These are phyloP conservation scores for Prunus fruticosa DNA, from an alignment of 306 rosid genomes.

Conservation along the genomic window DNA sequence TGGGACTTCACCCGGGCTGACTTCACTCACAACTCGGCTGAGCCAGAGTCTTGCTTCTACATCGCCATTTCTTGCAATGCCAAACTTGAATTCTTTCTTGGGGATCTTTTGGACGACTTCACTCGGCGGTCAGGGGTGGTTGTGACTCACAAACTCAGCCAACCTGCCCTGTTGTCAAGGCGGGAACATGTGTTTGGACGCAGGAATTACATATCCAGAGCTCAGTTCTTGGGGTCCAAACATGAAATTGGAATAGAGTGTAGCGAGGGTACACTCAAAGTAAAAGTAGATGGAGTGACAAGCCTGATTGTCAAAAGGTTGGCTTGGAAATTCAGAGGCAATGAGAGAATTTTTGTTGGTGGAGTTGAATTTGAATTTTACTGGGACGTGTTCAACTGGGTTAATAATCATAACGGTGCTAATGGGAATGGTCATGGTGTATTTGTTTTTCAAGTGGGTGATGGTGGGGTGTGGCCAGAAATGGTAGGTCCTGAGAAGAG, in stretches of 20 bases:
- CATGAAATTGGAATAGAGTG: conserved; percentile 70
- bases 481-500: conserved; percentile 69
- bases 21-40: conserved; percentile 47
- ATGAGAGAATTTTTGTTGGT: conserved; percentile 57
- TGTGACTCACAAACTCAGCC: background rate
- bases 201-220: conserved; percentile 45
- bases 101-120: conserved; percentile 50
- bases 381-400: conserved; percentile 83
- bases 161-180: conserved; percentile 50
- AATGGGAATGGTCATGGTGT: conserved; percentile 55
- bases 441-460: conserved; percentile 75
- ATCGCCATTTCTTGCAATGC: conserved; percentile 46
- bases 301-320: conserved; percentile 59
- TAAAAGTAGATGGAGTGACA: conserved; percentile 55
- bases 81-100: conserved; percentile 54
- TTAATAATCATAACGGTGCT: conserved; percentile 26
- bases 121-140: conserved; percentile 28
- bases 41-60: conserved; percentile 67
- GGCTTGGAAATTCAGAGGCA: conserved; percentile 90
- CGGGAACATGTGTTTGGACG: conserved; percentile 73
- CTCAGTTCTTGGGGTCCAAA: conserved; percentile 61
- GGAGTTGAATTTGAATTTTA: conserved; percentile 71
- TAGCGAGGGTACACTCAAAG: conserved; percentile 47
- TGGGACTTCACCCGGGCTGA: conserved; percentile 68
- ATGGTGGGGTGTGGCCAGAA: conserved; percentile 75